phyloP scores from a whole-genome alignment of 202 grass and related monocot species.

The Alloteropsis angusta region DNA sequence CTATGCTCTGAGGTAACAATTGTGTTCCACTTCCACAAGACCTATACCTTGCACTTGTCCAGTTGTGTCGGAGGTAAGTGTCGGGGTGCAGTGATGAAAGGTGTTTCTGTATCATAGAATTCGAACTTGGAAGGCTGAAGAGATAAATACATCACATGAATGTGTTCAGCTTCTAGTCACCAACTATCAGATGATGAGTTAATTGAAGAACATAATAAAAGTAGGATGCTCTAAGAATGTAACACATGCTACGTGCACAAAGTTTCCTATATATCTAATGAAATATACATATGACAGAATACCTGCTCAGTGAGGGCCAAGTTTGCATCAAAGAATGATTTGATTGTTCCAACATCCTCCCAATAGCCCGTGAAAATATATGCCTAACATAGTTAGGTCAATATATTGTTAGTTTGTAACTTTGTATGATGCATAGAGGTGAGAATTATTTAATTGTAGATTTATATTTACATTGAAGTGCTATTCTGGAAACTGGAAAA shows the following conservation, averaged over 20 bases:
- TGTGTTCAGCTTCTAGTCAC: background rate
- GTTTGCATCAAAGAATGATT: constrained; percentile 77
- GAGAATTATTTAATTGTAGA: background rate
- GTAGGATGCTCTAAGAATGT: background rate
- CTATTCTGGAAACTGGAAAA: background rate
- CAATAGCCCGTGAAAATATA: constrained; percentile 67
- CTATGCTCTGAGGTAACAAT: background rate
- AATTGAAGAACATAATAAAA: background rate
- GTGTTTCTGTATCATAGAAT: constrained; percentile 64
- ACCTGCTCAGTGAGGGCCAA: constrained; percentile 73
- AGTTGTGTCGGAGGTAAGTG: constrained; percentile 53
- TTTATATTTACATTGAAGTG: background rate
- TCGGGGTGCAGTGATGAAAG: constrained; percentile 64
- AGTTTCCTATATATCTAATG: background rate
- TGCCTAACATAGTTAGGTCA: constrained; percentile 34
- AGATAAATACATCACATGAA: constrained; percentile 10
- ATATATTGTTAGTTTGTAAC: background rate
- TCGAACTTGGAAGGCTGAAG: constrained; percentile 56
- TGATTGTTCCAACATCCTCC: constrained; percentile 84
- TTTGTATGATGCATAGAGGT: background rate
- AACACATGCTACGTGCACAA: background rate
- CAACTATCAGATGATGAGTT: background rate
- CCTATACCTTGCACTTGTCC: constrained; percentile 57
- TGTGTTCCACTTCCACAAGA: background rate
- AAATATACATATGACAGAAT: background rate